Evolutionary conservation across 176 grass and related monocot genomes (phyloP), one percentile per base, ranked within the genome.

Genomic region (Aegilops sharonensis): DNA sequence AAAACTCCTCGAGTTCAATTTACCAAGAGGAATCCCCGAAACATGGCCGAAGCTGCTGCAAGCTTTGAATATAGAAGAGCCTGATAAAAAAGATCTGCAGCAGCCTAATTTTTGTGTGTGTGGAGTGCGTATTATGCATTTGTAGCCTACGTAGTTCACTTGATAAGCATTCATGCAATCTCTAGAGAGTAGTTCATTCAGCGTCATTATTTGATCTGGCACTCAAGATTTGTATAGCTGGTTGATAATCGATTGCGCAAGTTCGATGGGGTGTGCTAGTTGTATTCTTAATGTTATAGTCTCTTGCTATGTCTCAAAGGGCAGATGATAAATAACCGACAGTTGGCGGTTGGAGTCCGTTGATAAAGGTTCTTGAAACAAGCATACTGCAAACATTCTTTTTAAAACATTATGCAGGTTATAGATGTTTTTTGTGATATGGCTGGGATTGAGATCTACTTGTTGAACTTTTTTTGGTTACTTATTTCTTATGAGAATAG

Each of bases 171-270:
- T 70, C 37, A 70, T 76, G 81, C 29, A 35, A 68, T 84, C n/a
- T 50, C 30, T 91, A 81, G 36, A 37, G 23, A 69, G 81, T 54
- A 82, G 66, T 25, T 76, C 70, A 78, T 77, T 87, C 15, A 4
- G 42, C 25, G 9, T n/a, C 75, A 80, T 76, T 80, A 75, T 87
- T 80, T 84, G 25, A 35, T 50, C 36, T 17, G 67, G 11, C 68
- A 88, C 76, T 61, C 61, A 81, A 75, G 13, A 5, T 48, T 40
- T 91, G 75, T 91, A 84, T 76, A 91, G 76, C 5, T 81, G 69
- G 60, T 68, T 84, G 45, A n/a, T 83, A 59, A 80, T 74, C 10
- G 35, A 83, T 30, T 4, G 10, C 64, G 3, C 35, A 30, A 69
- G 47, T 50, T 80, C 5, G 36, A 47, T 79, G 80, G 5, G 11